Conservation (phyloP, 176 grass and related monocot genomes). For the Raddia distichophylla region DNA sequence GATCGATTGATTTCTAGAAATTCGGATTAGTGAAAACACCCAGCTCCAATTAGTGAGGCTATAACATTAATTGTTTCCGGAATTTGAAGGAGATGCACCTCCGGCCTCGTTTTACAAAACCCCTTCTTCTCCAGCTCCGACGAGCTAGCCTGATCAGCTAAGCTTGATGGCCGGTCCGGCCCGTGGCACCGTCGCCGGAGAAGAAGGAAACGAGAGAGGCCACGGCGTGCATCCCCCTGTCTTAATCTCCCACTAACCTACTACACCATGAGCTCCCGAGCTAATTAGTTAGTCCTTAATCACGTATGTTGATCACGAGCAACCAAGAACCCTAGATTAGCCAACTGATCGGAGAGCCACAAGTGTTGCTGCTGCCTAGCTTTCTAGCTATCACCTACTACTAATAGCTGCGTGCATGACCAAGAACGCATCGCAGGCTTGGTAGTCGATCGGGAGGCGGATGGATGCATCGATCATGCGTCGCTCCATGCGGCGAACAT, state of each 20-base stretch:
- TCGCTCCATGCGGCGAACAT: slow-evolving; percentile 91
- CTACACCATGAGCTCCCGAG: background rate
- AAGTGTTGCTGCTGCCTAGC: background rate
- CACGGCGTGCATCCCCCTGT: slow-evolving; percentile 15
- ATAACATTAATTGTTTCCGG: slow-evolving; percentile 43
- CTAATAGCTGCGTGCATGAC: background rate
- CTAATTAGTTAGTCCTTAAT: background rate
- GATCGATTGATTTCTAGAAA: too few relatives aligned
- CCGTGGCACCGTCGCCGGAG: slow-evolving; percentile 13
- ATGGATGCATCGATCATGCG: slow-evolving; percentile 40
- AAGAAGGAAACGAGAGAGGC: slow-evolving; percentile 55
- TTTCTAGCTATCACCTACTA: background rate
- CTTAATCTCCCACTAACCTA: background rate
- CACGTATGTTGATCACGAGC: background rate
- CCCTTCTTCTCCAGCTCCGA: slow-evolving; percentile 54
- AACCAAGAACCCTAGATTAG: slow-evolving; percentile 26
- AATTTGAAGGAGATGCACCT: slow-evolving; percentile 62
- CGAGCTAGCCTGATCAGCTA: background rate
- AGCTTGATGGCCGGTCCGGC: background rate
- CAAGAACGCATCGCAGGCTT: background rate
- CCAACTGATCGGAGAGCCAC: background rate
- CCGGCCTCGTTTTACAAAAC: slow-evolving; percentile 76
- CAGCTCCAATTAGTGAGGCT: slow-evolving; percentile 34
- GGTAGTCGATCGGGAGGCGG: background rate
- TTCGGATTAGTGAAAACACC: background rate